Evolutionary conservation across 768 basidiomycete species (phyloP).

Genomic region (Hypsizygus marmoreus): DNA sequence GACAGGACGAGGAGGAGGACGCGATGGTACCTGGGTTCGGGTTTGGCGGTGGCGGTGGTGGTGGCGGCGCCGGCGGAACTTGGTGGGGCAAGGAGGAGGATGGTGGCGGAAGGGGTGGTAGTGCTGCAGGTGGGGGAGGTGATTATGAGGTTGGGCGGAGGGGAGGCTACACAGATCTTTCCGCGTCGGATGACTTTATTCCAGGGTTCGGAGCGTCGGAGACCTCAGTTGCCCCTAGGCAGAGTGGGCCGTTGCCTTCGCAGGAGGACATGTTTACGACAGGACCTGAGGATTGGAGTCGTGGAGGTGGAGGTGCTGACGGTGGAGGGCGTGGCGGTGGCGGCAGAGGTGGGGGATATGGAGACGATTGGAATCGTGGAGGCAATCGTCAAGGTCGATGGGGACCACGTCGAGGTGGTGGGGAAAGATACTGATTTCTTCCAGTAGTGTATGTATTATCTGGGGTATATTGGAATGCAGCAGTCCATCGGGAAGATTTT

Average conservation of each 20-base stretch:
- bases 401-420: constrained; percentile 27
- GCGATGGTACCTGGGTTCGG: constrained; percentile 76
- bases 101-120: constrained; percentile 14
- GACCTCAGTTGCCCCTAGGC: constrained; percentile 18
- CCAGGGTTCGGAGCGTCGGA: constrained; percentile 59
- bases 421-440: constrained; percentile 20
- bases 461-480: too few relatives aligned
- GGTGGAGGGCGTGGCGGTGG: constrained; percentile 34
- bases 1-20: constrained; percentile 76
- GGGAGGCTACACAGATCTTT: constrained; percentile 27
- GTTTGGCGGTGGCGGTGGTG: constrained; percentile 33
- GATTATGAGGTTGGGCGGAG: constrained; percentile 20
- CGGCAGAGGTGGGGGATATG: constrained; percentile 33
- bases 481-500: too few relatives aligned
- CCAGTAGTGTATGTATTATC: neutral
- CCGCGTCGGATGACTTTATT: constrained; percentile 57
- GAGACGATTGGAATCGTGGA: constrained; percentile 27
- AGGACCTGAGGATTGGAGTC: constrained; percentile 40
- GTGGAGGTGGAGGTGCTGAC: constrained; percentile 33
- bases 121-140: constrained; percentile 13
- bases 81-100: constrained; percentile 54
- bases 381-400: constrained; percentile 28
- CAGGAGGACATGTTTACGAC: constrained; percentile 55
- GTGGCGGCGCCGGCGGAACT: constrained; percentile 37
- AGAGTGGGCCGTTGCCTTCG: constrained; percentile 32